Evolutionary conservation across 2,329 filamentous ascomycete species (phyloP), one percentile per base, ranked within the genome.

Genomic region (Clonostachys chloroleuca): DNA sequence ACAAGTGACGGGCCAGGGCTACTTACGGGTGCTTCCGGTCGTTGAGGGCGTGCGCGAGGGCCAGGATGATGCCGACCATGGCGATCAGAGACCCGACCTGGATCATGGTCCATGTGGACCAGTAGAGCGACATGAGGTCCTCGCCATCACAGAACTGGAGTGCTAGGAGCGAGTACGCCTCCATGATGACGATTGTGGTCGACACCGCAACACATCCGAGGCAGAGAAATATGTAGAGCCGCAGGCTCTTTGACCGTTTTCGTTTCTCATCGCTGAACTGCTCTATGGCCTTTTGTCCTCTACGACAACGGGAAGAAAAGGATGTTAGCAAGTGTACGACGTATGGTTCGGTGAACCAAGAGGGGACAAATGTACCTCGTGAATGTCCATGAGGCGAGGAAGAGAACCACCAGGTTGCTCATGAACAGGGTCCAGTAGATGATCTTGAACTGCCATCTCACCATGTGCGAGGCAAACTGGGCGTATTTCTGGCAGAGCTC

Each of bases 111-210:
- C 78, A 83, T 3, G 78, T 80, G 0, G 78, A 75, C 79, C 79
- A 83, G 60, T 81, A 82, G 0, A 83, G 63, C 2, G 73, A 71
- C 63, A 81, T 81, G 47, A 83, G 69, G 53, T 81, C 75, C 54
- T 83, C 80, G 10, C 78, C 78, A 36, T 80, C 76, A 52, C 80
- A 83, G 52, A 80, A 83, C 52, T 83, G 75, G 5, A 81, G 60
- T 1, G 75, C 75, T 47, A 80, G 55, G 16, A 81, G 69, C 12
- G 67, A 63, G 48, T 74, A 83, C 13, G 75, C 75, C 57, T 83
- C 78, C 61, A 83, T 68, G 46, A 81, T 62, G 30, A 80, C 66
- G 12, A 73, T 62, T 34, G 62, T 61, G 5, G 72, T 65, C 1
- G 75, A 71, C 1, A 75, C 46, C 5, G 64, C 36, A 17, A 79